Evolutionary conservation across 208 protist genomes (phyloP), one percentile per base, ranked within the genome.

Genomic region (Wallacemonas sp.): DNA sequence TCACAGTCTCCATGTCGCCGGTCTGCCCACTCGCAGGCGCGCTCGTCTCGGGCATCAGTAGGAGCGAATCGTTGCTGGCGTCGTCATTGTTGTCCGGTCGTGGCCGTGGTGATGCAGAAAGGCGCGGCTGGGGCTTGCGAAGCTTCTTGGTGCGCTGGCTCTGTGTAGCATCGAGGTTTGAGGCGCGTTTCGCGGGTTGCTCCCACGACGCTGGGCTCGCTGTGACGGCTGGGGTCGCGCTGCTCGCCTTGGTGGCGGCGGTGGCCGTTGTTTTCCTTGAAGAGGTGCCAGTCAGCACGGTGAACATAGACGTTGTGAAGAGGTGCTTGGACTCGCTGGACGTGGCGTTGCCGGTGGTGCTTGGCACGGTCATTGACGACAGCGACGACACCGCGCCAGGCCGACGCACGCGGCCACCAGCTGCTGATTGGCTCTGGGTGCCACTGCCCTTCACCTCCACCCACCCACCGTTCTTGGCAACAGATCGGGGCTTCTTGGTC

Each of bases 391-490:
- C 17, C 17, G 37, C 6, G 34, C 13, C 9, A 6, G 13, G 34
- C 34, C 9, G 34, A 13, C 9, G 34, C 34, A 6, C 13, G 34
- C 34, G 34, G 13, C n/a, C n/a, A n/a, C n/a, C n/a, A n/a, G n/a
- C n/a, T n/a, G n/a, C n/a, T n/a, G n/a, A n/a, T n/a, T n/a, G n/a
- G n/a, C n/a, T n/a, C n/a, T n/a, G n/a, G n/a, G n/a, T n/a, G n/a
- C 6, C 6, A 26, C 29, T 65, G n/a, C 29, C 60, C 45, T 54
- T 36, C 6, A 65, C 60, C 15, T 53, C 32, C 0, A 65, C 33
- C 60, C 60, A 65, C 2, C 39, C 60, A 15, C 32, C 60, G 41
- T 44, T 42, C 50, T 57, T 57, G 4, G 29, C 10, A 24, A 5
- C 21, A 3, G 27, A 22, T 26, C 44, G 53, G 21, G 24, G n/a